phyloP scores from a whole-genome alignment of 306 rosid genomes.

The Citrullus colocynthis region DNA sequence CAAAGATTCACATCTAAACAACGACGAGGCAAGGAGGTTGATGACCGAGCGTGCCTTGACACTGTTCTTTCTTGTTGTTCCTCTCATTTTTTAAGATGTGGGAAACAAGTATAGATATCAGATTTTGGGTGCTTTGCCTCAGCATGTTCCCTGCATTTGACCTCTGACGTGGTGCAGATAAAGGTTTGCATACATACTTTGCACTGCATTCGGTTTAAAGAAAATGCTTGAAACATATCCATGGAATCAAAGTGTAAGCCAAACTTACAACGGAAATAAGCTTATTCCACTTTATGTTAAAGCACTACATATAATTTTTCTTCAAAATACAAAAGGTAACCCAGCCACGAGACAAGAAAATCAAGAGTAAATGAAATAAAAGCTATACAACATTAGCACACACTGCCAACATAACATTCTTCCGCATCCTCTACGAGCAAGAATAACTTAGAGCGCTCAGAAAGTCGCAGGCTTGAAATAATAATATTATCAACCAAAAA shows the following conservation, averaged over 20 bases:
- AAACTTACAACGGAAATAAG: background rate
- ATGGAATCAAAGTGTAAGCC: background rate
- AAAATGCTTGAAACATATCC: background rate
- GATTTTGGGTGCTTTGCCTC: constrained; percentile 55
- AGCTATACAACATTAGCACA: background rate
- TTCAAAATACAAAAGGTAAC: background rate
- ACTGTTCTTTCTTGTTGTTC: background rate
- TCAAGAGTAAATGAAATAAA: background rate
- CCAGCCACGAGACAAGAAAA: background rate
- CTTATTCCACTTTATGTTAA: background rate
- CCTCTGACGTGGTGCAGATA: constrained; percentile 48
- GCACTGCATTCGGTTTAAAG: constrained; percentile 25
- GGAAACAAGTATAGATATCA: constrained; percentile 35
- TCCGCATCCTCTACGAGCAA: background rate
- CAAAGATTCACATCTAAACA: background rate
- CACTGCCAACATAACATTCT: background rate
- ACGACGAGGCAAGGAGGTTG: background rate
- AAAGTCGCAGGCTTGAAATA: background rate
- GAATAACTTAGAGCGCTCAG: background rate
- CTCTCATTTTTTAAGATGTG: constrained; percentile 37
- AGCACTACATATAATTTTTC: no score
- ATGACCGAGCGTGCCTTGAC: background rate
- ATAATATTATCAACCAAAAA: background rate
- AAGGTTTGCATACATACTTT: constrained; percentile 61
- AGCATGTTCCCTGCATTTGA: constrained; percentile 55